phyloP scores from a whole-genome alignment of 768 basidiomycete species.

The Phanerodontia chrysosporium region DNA sequence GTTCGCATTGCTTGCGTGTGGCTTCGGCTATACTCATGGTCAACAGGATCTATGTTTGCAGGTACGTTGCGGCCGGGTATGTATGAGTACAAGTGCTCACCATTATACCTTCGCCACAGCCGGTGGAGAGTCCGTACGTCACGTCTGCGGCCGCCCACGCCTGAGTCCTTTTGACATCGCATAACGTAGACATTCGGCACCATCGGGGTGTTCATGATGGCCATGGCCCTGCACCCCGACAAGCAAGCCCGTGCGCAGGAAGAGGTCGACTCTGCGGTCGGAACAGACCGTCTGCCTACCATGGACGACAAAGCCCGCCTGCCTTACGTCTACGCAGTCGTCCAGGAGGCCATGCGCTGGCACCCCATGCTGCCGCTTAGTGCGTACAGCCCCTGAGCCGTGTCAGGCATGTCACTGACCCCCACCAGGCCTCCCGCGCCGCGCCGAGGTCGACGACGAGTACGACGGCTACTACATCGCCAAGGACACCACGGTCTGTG shows the following conservation, averaged over 20 bases:
- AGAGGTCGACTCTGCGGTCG: slow-evolving; percentile 25
- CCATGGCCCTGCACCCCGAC: slow-evolving; percentile 24
- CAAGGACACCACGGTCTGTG: slow-evolving; percentile 52
- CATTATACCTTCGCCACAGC: not conserved
- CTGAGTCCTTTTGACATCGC: not conserved
- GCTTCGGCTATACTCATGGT: too few relatives aligned
- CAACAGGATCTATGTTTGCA: slow-evolving; percentile 1
- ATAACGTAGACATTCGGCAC: slow-evolving; percentile 18
- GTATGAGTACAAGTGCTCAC: not conserved
- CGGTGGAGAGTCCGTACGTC: slow-evolving; percentile 9
- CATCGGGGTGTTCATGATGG: slow-evolving; percentile 22
- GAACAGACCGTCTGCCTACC: slow-evolving; percentile 21
- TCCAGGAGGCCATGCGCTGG: slow-evolving; percentile 32
- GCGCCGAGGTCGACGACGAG: slow-evolving; percentile 52
- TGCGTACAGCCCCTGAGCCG: not conserved
- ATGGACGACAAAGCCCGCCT: slow-evolving; percentile 17
- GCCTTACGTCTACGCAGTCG: slow-evolving; percentile 26
- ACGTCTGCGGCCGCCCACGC: not conserved
- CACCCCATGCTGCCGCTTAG: slow-evolving; percentile 10
- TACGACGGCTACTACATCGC: slow-evolving; percentile 53
- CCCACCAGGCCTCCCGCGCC: slow-evolving; percentile 49
- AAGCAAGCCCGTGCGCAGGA: slow-evolving; percentile 22
- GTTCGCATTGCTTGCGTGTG: not conserved
- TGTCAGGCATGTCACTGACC: not conserved
- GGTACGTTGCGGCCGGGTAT: slow-evolving; percentile 2